Conservation (phyloP, 2,329 filamentous ascomycete species). For the Apiospora kogelbergensis region DNA sequence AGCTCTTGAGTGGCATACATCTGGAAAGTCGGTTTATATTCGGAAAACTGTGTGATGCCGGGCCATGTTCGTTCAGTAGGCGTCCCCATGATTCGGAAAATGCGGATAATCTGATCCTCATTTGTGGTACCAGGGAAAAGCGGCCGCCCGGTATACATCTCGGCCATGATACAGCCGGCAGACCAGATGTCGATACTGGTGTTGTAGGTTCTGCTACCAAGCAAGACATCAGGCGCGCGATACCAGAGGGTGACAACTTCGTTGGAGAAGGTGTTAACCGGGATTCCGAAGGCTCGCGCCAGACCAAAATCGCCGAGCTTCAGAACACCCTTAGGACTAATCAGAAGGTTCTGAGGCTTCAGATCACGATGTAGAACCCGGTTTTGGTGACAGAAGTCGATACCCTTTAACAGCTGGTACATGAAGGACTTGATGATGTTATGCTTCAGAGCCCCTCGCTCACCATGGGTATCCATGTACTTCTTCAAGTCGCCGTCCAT, state of each 20-base stretch:
- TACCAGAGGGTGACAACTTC: constrained; percentile 99
- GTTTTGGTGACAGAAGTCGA: constrained; percentile 98
- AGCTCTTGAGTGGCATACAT: constrained; percentile 93
- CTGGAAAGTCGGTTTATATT: constrained; percentile 95
- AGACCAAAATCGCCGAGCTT: constrained; percentile 96
- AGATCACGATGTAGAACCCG: constrained; percentile 92
- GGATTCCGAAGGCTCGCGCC: constrained; percentile 91
- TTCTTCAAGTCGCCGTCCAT: constrained; percentile 99
- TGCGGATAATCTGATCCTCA: constrained; percentile 94
- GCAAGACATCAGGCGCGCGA: constrained; percentile 89
- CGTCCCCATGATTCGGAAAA: constrained; percentile 98
- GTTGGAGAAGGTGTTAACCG: constrained; percentile 97
- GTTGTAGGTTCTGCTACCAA: constrained; percentile 94
- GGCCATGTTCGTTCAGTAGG: constrained; percentile 95
- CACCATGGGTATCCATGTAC: constrained; percentile 94
- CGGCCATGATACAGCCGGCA: constrained; percentile 98
- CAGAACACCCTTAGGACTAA: constrained; percentile 85
- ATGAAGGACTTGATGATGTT: constrained; percentile 97
- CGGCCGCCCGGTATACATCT: constrained; percentile 96
- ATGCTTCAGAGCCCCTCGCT: constrained; percentile 85
- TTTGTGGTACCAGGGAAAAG: constrained; percentile 98
- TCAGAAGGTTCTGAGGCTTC: constrained; percentile 95
- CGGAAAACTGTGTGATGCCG: constrained; percentile 90
- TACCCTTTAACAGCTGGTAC: constrained; percentile 93
- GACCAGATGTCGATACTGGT: constrained; percentile 99